phyloP scores from a whole-genome alignment of 2,329 filamentous ascomycete species.

The Penicillium sclerotiorum region DNA sequence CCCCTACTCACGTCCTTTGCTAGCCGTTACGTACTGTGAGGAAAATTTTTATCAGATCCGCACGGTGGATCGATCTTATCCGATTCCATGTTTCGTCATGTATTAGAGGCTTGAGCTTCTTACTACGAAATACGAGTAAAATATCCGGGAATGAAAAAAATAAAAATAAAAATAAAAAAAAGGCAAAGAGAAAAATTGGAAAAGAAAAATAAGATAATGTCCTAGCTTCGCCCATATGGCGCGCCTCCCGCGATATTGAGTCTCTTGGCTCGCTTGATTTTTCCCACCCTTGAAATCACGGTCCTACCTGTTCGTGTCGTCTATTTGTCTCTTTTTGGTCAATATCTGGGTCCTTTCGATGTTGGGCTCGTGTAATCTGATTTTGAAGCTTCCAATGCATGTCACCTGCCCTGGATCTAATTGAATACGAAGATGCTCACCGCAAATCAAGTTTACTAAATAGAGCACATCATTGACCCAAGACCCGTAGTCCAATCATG shows the following conservation, averaged over 20 bases:
- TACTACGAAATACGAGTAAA: not conserved
- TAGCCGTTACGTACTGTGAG: not conserved
- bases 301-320: not conserved
- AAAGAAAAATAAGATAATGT: not conserved
- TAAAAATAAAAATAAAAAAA: not conserved
- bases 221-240: too few species aligned
- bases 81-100: slow-evolving; percentile 1
- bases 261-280: not conserved
- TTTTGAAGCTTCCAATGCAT: too few species aligned
- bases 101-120: too few species aligned
- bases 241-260: not conserved
- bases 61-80: slow-evolving; percentile 4
- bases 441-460: too few species aligned
- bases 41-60: slow-evolving; percentile 2
- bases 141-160: not conserved
- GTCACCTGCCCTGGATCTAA: too few species aligned
- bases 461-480: too few species aligned
- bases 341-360: too few species aligned
- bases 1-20: not conserved
- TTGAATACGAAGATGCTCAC: too few species aligned
- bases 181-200: too few species aligned
- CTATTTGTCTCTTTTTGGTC: not conserved
- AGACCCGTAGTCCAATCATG: not conserved
- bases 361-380: too few species aligned
- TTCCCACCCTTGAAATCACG: not conserved